Evolutionary conservation across 257 asterid genomes (phyloP).

Genomic region (Solanum microdontum): DNA sequence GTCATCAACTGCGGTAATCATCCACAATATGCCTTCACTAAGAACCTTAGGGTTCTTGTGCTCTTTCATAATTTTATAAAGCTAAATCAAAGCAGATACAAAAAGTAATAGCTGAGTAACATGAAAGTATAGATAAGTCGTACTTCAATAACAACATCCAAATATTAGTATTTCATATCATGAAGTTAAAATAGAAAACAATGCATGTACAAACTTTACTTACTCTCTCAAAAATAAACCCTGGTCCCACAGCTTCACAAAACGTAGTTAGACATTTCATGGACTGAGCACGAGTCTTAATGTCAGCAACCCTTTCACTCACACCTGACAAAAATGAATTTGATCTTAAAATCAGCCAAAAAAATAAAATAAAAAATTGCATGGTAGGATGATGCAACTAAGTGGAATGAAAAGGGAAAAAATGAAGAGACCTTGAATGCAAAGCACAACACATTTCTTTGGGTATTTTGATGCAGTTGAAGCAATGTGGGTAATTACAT

Average conservation of each 20-base stretch:
- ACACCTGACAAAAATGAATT: constrained; percentile 44
- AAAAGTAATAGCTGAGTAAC: constrained; percentile 1
- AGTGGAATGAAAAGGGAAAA: background rate
- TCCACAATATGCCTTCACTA: constrained; percentile 93
- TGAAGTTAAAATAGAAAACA: background rate
- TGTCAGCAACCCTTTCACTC: constrained; percentile 95
- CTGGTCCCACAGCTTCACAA: constrained; percentile 98
- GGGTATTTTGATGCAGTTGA: constrained; percentile 82
- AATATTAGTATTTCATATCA: background rate
- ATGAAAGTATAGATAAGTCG: background rate
- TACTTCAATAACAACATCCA: background rate
- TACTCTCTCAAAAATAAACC: constrained; percentile 91
- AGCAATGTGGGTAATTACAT: constrained; percentile 56
- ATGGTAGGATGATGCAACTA: background rate
- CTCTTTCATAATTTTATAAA: constrained; percentile 88
- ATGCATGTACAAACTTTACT: constrained; percentile 3
- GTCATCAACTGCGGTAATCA: constrained; percentile 89
- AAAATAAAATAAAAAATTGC: background rate
- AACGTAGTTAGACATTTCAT: constrained; percentile 91
- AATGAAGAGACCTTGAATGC: constrained; percentile 53
- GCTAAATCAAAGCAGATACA: constrained; percentile 30
- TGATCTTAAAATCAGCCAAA: background rate
- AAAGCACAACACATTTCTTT: constrained; percentile 83
- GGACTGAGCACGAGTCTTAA: constrained; percentile 88
- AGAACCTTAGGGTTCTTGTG: constrained; percentile 99